Conservation (phyloP, 805 yeast species). For the Saccharomycopsis fodiens region DNA sequence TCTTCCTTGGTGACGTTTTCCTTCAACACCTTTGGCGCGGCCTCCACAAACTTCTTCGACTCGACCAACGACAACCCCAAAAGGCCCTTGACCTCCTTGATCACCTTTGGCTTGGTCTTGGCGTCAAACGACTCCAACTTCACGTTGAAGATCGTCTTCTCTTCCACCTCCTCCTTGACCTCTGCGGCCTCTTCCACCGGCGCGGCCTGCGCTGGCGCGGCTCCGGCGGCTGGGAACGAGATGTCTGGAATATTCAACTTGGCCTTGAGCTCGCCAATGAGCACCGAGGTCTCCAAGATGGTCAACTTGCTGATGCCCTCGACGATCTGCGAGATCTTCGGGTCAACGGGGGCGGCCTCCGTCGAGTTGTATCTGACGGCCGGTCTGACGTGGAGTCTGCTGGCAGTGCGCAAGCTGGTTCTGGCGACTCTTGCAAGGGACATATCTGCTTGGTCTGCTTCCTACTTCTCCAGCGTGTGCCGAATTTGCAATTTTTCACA, state of each 20-base stretch:
- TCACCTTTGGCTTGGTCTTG: conserved; percentile 92
- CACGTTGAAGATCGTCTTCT: conserved; percentile 85
- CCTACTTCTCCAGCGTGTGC: too few relatives aligned
- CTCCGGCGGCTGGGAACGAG: conserved; percentile 68
- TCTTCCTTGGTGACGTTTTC: conserved; percentile 96
- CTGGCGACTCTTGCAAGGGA: conserved; percentile 14
- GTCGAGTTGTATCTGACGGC: conserved; percentile 40
- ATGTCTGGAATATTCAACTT: conserved; percentile 92
- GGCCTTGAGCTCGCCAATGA: conserved; percentile 71
- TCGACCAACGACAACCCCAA: conserved; percentile 92
- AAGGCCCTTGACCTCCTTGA: conserved; percentile 90
- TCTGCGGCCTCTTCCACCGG: conserved; percentile 68
- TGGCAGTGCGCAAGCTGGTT: conserved; percentile 7
- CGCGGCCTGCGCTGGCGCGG: conserved; percentile 49
- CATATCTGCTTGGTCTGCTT: conserved; percentile 1
- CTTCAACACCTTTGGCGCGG: conserved; percentile 93
- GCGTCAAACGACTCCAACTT: conserved; percentile 93
- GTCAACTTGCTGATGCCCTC: conserved; percentile 86
- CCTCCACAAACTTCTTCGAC: conserved; percentile 94
- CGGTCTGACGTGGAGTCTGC: conserved; percentile 6
- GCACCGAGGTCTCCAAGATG: conserved; percentile 85
- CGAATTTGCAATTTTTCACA: neutral
- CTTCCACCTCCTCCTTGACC: conserved; percentile 72
- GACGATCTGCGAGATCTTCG: conserved; percentile 82
- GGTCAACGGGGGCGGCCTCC: conserved; percentile 61